Base-by-base conservation (phyloP, 768 basidiomycete species). In the Trametes maxima region DNA sequence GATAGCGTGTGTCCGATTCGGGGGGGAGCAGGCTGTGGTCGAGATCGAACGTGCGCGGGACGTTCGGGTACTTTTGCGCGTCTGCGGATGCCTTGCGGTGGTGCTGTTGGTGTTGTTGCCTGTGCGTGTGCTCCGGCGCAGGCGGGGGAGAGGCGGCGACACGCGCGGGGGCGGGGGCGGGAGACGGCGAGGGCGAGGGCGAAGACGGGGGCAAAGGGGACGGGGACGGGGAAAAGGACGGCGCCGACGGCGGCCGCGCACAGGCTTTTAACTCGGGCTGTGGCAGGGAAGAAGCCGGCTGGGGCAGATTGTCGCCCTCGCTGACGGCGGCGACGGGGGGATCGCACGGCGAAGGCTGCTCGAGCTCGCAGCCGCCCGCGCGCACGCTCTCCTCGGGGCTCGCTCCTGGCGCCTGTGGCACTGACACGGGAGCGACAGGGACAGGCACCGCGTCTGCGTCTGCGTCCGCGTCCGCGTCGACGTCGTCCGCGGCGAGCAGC, bases 1-100 rank as follows among this genome's bases (percentile, higher is more conserved):
- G 62, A 47, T 63, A 63, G 8, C 62, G 62, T 13, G 62, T 63
- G 56, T 63, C 62, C 50, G 57, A 54, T 49, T 59, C 57, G 13
- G 57, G 57, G 22, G 62, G 35, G 17, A 63, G 57, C 37, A 63
- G 25, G 53, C 58, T 61, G 59, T 57, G 64, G 42, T 65, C 59
- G 46, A 54, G 58, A 40, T 65, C 44, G 25, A 63, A 45, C 33
- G 62, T n/a, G 13, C 57, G 62, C 2, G 40, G 22, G 21, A 54
- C 50, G 52, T 46, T 36, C 17, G 53, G 25, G 21, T 46, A 46
- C 50, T 57, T 62, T 42, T 54, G 62, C 16, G 21, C 5, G n/a
- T 22, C 50, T 21, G 53, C 17, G 44, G 57, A 35, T 10, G 53
- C 35, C 28, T 33, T 33, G 28, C 22, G 35, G 6, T n/a, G 47